These are phyloP conservation scores for Lactarius psammicola DNA, from an alignment of 768 basidiomycete genomes.

Conservation along the genomic window DNA sequence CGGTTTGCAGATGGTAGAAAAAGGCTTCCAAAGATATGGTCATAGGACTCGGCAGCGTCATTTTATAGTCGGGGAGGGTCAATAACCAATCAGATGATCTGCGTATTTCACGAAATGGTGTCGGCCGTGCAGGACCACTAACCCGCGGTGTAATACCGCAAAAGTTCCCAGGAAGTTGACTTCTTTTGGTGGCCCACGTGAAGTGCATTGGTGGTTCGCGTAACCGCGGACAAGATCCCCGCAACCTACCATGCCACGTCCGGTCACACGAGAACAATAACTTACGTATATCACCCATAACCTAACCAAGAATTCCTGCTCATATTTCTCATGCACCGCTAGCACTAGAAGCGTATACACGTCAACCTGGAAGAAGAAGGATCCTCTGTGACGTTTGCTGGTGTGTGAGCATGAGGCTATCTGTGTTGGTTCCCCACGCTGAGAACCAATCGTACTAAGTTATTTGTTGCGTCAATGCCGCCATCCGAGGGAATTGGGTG, in stretches of 20 bases:
- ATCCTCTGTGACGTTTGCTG: not conserved
- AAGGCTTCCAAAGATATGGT: slow-evolving; percentile 36
- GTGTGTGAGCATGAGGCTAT: not conserved
- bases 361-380: too few relatives aligned
- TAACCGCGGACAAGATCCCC: not conserved
- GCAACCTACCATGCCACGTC: not conserved
- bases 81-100: not conserved
- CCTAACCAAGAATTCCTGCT: not conserved
- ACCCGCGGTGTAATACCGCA: not conserved
- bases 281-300: not conserved
- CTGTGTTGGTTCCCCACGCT: not conserved
- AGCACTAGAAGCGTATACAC: not conserved
- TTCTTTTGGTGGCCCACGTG: not conserved
- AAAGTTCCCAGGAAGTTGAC: not conserved
- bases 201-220: too few relatives aligned
- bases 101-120: not conserved
- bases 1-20: not conserved
- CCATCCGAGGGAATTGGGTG: not conserved
- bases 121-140: not conserved
- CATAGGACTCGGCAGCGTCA: not conserved
- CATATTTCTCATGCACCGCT: not conserved
- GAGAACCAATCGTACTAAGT: not conserved
- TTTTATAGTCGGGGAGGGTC: not conserved
- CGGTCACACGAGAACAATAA: not conserved
- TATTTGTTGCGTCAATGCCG: not conserved